A percentile compares a stretch with the other conserved stretches of the same genome.
These are phyloP conservation scores for Boletus edulis DNA, from an alignment of 768 basidiomycete species.

Conservation along the genomic window DNA sequence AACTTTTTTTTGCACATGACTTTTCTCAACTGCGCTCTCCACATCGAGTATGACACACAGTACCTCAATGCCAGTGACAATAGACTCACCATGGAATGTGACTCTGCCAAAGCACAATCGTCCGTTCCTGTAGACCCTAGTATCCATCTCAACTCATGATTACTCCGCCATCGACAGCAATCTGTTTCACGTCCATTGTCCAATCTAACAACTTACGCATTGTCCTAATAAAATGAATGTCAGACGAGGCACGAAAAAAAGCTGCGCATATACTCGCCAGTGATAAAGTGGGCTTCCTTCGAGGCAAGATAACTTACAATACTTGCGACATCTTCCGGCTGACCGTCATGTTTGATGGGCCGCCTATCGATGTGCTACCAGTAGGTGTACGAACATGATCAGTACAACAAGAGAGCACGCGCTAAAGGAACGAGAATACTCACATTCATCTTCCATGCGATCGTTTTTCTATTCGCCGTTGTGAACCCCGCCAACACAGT, in stretches of 20 bases:
- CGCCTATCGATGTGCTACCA: neutral
- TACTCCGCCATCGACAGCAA: neutral
- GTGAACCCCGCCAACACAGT: no score
- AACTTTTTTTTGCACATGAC: no score
- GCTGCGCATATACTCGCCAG: neutral
- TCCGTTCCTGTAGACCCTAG: no score
- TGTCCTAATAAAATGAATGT: neutral
- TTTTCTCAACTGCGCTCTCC: no score
- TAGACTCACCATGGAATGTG: no score
- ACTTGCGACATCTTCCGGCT: conserved; percentile 21
- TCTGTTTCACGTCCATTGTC: neutral
- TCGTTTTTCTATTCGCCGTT: neutral
- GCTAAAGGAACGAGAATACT: neutral
- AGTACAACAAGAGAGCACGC: no score
- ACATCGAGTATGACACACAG: no score
- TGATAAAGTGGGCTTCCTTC: conserved; percentile 33
- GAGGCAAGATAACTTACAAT: conserved; percentile 1
- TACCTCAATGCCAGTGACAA: no score
- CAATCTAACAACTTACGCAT: neutral
- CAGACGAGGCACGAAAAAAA: neutral
- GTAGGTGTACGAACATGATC: no score
- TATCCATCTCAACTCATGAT: neutral
- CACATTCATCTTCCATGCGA: neutral
- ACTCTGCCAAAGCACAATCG: no score
- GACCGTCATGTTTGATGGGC: conserved; percentile 16